A percentile compares a stretch with the other conserved stretches of the same genome.
Evolutionary conservation across 306 rosid species (phyloP).

Genomic region (Vicia villosa): DNA sequence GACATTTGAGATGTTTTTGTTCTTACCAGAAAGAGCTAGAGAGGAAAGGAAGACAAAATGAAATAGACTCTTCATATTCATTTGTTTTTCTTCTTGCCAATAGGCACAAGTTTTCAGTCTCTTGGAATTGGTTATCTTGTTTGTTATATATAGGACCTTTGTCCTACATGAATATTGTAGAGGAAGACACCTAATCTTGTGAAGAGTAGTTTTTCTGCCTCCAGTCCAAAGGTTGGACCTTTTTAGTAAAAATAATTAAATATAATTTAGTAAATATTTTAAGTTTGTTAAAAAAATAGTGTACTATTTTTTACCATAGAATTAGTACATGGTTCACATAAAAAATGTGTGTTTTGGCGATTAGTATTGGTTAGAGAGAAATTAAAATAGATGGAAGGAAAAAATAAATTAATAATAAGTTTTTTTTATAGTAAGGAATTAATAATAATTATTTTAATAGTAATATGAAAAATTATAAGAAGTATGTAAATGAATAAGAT

Average conservation of each 20-base stretch:
- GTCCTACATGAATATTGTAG: neutral
- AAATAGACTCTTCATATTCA: constrained; percentile 44
- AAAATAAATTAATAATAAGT: neutral
- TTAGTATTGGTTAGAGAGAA: neutral
- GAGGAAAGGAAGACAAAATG: constrained; percentile 43
- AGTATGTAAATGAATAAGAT: too few species aligned
- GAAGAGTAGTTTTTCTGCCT: neutral
- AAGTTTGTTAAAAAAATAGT: neutral
- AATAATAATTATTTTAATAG: too few species aligned
- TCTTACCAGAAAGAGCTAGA: constrained; percentile 56
- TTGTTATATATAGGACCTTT: constrained; percentile 11
- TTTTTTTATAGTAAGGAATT: neutral
- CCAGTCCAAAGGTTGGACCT: neutral
- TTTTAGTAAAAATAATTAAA: neutral
- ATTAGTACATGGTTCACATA: neutral
- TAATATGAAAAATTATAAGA: neutral
- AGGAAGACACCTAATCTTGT: neutral
- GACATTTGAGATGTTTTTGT: constrained; percentile 6
- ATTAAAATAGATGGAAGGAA: neutral
- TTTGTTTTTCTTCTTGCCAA: neutral
- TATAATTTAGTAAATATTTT: neutral
- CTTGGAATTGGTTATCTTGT: neutral
- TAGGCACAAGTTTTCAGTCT: neutral
- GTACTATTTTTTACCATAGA: too few species aligned
- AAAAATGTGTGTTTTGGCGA: neutral